Evolutionary conservation across 2,329 filamentous ascomycete genomes (phyloP).

Genomic region (Trichoderma sp.): DNA sequence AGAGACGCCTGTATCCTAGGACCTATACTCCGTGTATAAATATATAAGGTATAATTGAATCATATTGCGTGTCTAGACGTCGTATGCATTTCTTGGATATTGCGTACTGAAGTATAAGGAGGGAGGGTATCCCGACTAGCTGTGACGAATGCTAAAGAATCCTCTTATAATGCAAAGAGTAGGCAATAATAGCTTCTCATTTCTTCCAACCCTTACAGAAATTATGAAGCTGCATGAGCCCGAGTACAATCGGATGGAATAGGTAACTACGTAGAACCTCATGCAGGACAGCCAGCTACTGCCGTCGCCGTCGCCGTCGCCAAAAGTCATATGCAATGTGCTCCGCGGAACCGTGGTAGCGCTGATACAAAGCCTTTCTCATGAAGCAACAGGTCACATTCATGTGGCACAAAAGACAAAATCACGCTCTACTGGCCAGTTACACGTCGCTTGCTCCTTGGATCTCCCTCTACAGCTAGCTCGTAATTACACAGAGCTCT

Average conservation of each 20-base stretch:
- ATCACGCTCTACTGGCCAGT: neutral
- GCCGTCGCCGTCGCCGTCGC: conserved; percentile 16
- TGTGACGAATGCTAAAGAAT: neutral
- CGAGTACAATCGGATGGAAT: neutral
- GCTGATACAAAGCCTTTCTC: neutral
- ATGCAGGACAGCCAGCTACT: neutral
- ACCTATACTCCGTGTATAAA: neutral
- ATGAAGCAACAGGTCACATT: neutral
- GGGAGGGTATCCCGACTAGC: neutral
- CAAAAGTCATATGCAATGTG: neutral
- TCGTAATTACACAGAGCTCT: neutral
- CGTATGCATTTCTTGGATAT: neutral
- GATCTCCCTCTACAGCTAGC: neutral
- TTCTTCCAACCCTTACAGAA: no score
- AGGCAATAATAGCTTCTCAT: neutral
- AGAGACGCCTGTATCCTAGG: neutral
- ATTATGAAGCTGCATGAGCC: neutral
- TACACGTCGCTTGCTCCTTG: neutral
- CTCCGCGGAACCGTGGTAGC: conserved; percentile 1
- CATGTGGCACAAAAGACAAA: neutral
- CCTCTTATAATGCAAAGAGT: neutral
- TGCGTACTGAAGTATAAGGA: neutral
- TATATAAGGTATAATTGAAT: neutral
- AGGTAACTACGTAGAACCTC: neutral
- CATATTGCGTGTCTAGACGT: neutral